Evolutionary conservation across 257 asterid genomes (phyloP).

Genomic region (Jaltomata sinuosa): DNA sequence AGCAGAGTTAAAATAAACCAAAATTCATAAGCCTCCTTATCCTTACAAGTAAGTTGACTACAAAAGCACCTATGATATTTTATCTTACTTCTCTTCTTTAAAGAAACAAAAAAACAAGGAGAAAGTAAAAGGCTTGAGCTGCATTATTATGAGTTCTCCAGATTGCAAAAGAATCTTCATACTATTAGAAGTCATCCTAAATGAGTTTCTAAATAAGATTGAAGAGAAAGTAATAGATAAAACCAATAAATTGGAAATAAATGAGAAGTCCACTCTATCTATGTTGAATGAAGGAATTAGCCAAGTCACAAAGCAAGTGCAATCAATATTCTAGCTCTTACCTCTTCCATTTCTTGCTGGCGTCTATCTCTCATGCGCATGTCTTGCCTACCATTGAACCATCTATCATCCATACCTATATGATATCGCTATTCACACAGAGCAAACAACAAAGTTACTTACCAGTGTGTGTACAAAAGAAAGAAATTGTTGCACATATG

Average conservation of each 20-base stretch:
- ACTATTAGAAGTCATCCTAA: not conserved
- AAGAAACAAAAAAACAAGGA: not conserved
- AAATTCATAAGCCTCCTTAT: not conserved
- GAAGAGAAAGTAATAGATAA: not conserved
- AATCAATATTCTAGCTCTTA: slow-evolving; percentile 9
- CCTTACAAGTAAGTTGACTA: not conserved
- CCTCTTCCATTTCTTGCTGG: slow-evolving; percentile 42
- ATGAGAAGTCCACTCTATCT: not conserved
- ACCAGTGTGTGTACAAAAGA: not conserved
- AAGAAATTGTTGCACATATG: not conserved
- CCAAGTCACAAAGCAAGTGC: not conserved
- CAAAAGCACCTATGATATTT: not conserved
- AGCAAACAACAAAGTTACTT: not conserved
- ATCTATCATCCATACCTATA: slow-evolving; percentile 48
- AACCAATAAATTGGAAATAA: not conserved
- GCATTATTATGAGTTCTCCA: not conserved
- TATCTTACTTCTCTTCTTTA: not conserved
- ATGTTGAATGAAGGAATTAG: not conserved
- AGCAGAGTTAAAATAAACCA: not conserved
- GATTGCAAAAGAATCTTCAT: not conserved
- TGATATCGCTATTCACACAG: slow-evolving; percentile 1
- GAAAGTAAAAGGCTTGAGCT: not conserved
- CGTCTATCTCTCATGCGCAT: slow-evolving; percentile 42
- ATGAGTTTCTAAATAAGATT: not conserved
- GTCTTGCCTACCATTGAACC: slow-evolving; percentile 59